Percentiles rank a stretch among this genome's conserved stretches.
phyloP scores from a whole-genome alignment of 2,329 filamentous ascomycete species.

The Aureobasidium mangrovei region DNA sequence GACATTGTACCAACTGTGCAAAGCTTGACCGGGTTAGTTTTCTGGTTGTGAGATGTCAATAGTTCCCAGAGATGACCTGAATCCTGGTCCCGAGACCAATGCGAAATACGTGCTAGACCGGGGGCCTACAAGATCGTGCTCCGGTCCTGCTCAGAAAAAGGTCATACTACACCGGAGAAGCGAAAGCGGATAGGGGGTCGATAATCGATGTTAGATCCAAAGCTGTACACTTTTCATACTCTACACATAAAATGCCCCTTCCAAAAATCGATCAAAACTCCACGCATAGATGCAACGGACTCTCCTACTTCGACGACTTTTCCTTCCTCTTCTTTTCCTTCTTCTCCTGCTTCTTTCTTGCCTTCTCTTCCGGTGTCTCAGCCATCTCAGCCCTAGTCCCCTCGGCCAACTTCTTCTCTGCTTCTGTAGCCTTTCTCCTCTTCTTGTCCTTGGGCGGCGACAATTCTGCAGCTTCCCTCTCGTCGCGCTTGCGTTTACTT shows the following conservation, averaged over 20 bases:
- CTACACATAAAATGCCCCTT: neutral
- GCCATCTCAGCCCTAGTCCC: conserved; percentile 16
- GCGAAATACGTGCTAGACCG: too few species aligned
- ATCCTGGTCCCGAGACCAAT: too few species aligned
- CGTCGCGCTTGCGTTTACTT: conserved; percentile 32
- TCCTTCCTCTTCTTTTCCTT: conserved; percentile 25
- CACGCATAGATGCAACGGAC: neutral
- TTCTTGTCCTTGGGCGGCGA: conserved; percentile 31
- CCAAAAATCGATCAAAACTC: neutral
- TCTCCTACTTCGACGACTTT: conserved; percentile 13
- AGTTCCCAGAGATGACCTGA: too few species aligned
- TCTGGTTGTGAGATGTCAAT: too few species aligned
- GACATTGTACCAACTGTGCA: too few species aligned
- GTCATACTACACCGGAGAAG: too few species aligned
- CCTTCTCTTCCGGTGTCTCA: conserved; percentile 26
- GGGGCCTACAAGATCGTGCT: too few species aligned
- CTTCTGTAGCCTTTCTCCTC: conserved; percentile 26
- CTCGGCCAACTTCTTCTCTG: conserved; percentile 14
- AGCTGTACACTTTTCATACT: too few species aligned
- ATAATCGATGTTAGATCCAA: too few species aligned
- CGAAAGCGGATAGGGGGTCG: too few species aligned
- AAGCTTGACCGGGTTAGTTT: too few species aligned
- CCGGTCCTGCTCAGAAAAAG: too few species aligned
- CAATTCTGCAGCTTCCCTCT: conserved; percentile 24
- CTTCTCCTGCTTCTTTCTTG: conserved; percentile 28